Conservation (phyloP, 768 basidiomycete species). For the Boletus vinaceobasis region DNA sequence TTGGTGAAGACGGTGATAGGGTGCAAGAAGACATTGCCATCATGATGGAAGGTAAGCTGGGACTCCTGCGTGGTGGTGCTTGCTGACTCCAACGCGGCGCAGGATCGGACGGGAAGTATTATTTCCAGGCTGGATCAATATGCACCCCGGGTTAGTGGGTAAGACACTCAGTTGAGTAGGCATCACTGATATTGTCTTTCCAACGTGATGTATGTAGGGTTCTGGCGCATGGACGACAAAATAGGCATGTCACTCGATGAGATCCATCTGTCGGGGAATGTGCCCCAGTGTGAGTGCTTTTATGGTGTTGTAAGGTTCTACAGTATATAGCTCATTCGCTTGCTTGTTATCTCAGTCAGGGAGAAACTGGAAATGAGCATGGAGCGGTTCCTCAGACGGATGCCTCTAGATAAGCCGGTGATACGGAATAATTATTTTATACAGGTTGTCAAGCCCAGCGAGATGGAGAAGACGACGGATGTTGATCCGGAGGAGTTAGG, state of each 20-base stretch:
- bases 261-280: slow-evolving; percentile 67
- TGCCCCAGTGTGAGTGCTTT: slow-evolving; percentile 60
- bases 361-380: slow-evolving; percentile 62
- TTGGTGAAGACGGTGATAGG: slow-evolving; percentile 27
- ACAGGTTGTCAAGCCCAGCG: slow-evolving; percentile 35
- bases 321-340: neutral
- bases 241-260: slow-evolving; percentile 69
- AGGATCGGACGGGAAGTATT: slow-evolving; percentile 67
- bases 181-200: neutral
- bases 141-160: slow-evolving; percentile 51
- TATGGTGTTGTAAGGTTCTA: neutral
- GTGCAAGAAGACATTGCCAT: slow-evolving; percentile 57
- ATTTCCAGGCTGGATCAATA: slow-evolving; percentile 73
- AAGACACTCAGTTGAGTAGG: neutral
- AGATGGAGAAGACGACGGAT: slow-evolving; percentile 5
- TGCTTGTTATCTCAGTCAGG: slow-evolving; percentile 39
- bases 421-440: slow-evolving; percentile 65
- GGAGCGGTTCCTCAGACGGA: slow-evolving; percentile 66
- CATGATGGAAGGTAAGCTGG: slow-evolving; percentile 56
- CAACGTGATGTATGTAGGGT: slow-evolving; percentile 42
- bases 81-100: slow-evolving; percentile 20
- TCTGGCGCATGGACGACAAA: slow-evolving; percentile 76
- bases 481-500: slow-evolving; percentile 63
- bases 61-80: slow-evolving; percentile 2
- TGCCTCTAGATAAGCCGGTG: slow-evolving; percentile 66